These are phyloP conservation scores for Alliaria petiolata DNA, from an alignment of 345 rosid genomes.

Conservation along the genomic window DNA sequence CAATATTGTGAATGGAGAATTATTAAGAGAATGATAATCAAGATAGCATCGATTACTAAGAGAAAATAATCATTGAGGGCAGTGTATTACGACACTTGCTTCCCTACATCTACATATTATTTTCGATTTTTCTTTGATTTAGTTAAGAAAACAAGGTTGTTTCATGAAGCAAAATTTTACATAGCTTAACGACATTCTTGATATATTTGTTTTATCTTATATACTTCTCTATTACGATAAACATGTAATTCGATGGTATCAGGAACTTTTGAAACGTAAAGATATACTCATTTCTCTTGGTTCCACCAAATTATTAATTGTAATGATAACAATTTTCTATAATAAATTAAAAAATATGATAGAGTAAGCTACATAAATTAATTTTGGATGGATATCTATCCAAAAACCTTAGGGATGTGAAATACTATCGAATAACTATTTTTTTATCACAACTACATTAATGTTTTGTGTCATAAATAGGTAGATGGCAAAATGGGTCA, in stretches of 20 bases:
- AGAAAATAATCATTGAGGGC: background rate
- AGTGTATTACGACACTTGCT: background rate
- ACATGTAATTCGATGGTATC: background rate
- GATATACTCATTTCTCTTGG: no score
- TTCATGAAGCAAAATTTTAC: background rate
- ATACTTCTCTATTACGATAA: background rate
- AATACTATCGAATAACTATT: background rate
- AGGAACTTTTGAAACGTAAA: background rate
- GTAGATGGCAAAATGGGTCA: conserved; percentile 6
- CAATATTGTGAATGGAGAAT: background rate
- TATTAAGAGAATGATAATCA: no score
- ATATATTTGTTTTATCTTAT: background rate
- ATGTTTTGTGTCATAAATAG: background rate
- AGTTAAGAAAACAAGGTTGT: background rate
- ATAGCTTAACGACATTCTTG: background rate
- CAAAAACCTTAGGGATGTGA: background rate
- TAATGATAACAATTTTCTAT: no score
- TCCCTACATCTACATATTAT: background rate
- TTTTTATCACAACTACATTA: background rate
- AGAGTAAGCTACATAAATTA: background rate
- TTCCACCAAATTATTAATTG: no score
- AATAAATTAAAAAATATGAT: no score
- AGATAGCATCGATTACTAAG: background rate
- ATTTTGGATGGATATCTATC: no score
- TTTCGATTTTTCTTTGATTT: background rate